These are phyloP conservation scores for Echium plantagineum DNA, from an alignment of 257 asterid genomes.

Conservation along the genomic window DNA sequence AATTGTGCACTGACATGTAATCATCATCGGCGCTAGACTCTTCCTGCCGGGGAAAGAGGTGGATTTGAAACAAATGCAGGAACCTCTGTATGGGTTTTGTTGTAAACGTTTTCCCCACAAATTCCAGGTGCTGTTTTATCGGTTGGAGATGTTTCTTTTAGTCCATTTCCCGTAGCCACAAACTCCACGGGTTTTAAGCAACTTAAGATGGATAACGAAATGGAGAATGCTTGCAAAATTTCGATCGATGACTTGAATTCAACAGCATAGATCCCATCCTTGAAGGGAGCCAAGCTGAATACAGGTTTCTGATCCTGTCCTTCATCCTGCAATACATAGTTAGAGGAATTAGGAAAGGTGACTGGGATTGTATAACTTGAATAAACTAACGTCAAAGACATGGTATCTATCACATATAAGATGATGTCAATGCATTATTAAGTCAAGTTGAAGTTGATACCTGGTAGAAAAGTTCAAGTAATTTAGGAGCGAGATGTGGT, in stretches of 20 bases:
- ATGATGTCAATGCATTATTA: neutral
- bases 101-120: constrained; percentile 12
- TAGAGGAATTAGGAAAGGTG: neutral
- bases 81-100: constrained; percentile 18
- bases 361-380: neutral
- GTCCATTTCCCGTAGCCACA: constrained; percentile 7
- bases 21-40: constrained; percentile 23
- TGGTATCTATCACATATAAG: neutral
- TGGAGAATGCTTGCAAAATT: constrained; percentile 56
- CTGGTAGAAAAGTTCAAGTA: constrained; percentile 49
- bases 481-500: constrained; percentile 19
- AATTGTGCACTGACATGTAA: constrained; percentile 4
- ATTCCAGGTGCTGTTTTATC: constrained; percentile 15
- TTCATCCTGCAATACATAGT: constrained; percentile 26
- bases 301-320: constrained; percentile 23
- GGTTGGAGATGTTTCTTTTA: constrained; percentile 17
- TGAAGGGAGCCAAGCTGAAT: constrained; percentile 36
- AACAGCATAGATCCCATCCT: constrained; percentile 57
- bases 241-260: constrained; percentile 49
- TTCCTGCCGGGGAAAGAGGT: constrained; percentile 40
- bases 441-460: constrained; percentile 14
- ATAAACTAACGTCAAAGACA: neutral
- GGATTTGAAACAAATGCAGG: constrained; percentile 29
- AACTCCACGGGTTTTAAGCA: constrained; percentile 22
- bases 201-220: constrained; percentile 38